A percentile compares a stretch with the other conserved stretches of the same genome.
phyloP scores from a whole-genome alignment of 495 filamentous ascomycete genomes.

The Neurospora sp. region DNA sequence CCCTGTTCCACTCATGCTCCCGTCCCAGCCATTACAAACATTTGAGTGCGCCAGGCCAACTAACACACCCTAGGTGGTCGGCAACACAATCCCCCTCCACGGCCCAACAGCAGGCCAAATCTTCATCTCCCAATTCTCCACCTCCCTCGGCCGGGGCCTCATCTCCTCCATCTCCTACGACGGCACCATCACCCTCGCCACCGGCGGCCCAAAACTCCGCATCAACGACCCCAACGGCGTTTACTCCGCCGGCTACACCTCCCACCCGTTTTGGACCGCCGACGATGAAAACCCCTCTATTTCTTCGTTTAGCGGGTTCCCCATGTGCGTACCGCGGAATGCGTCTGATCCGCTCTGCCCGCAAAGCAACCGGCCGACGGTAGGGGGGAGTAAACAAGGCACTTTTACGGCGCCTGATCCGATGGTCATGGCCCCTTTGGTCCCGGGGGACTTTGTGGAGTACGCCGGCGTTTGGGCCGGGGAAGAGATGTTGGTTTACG shows the following conservation, averaged over 20 bases:
- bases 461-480: slow-evolving; percentile 21
- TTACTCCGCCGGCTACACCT: slow-evolving; percentile 21
- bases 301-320: slow-evolving; percentile 30
- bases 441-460: slow-evolving; percentile 27
- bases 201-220: slow-evolving; percentile 25
- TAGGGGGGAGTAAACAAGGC: slow-evolving; percentile 1
- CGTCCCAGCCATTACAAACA: too few species aligned
- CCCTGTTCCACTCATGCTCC: too few species aligned
- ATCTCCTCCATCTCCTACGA: slow-evolving; percentile 23
- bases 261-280: slow-evolving; percentile 25
- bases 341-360: slow-evolving; percentile 24
- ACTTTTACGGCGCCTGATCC: slow-evolving; percentile 21
- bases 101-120: slow-evolving; percentile 29
- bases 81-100: slow-evolving; percentile 23
- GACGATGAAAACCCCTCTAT: slow-evolving; percentile 31
- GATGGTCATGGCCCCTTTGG: slow-evolving; percentile 28
- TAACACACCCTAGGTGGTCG: too few species aligned
- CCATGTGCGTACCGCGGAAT: slow-evolving; percentile 33
- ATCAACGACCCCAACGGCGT: slow-evolving; percentile 34
- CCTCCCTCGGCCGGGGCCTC: slow-evolving; percentile 22
- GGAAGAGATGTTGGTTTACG: slow-evolving; percentile 19
- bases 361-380: slow-evolving; percentile 19
- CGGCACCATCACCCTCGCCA: slow-evolving; percentile 23
- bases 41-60: too few species aligned
- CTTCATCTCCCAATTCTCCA: slow-evolving; percentile 17